Evolutionary conservation across 2,329 filamentous ascomycete species (phyloP), one percentile per base, ranked within the genome.

Genomic region (Diaporthe vexans): DNA sequence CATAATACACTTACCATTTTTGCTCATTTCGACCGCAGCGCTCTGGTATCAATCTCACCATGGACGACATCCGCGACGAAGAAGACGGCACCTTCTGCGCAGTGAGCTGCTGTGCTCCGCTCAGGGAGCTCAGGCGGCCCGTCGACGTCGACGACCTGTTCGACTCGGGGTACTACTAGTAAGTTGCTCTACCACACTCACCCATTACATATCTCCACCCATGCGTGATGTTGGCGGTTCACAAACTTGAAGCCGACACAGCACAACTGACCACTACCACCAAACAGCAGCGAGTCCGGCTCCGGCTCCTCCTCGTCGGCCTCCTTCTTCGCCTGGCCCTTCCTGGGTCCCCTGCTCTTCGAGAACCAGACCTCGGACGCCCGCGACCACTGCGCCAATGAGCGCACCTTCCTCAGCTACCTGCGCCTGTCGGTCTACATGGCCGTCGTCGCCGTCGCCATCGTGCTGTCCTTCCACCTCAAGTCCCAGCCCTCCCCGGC

Each of bases 391-490:
- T 94, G 93, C 80, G 94, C 94, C 63, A 95, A 95, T 76, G 94
- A 95, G 83, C 86, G 94, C 82, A 95, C 91, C 0, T 98, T 98
- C 81, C 92, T 98, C 37, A 97, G 96, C 2, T 98, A 97, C 89
- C 91, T 98, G 26, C 92, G 95, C 5, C 89, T 98, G 2, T 92
- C 94, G 43, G 91, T 98, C 78, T 98, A 98, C 85, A 95, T 98
- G 90, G 92, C 95, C 77, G 88, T 99, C 69, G 95, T 98, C 11
- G 91, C 94, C 37, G 90, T 97, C 43, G 96, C 97, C 68, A 98
- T 99, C 78, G 92, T 97, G 13, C 88, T 98, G 68, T 97, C 94
- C 19, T 99, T 99, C 82, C 96, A 99, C 81, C 88, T 99, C 67
- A 95, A 95, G 80, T 87, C 87, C 24, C 84, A 92, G 78, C 94